These are phyloP conservation scores for Neonectria coccinea DNA, from an alignment of 2,329 filamentous ascomycete species.

Conservation along the genomic window DNA sequence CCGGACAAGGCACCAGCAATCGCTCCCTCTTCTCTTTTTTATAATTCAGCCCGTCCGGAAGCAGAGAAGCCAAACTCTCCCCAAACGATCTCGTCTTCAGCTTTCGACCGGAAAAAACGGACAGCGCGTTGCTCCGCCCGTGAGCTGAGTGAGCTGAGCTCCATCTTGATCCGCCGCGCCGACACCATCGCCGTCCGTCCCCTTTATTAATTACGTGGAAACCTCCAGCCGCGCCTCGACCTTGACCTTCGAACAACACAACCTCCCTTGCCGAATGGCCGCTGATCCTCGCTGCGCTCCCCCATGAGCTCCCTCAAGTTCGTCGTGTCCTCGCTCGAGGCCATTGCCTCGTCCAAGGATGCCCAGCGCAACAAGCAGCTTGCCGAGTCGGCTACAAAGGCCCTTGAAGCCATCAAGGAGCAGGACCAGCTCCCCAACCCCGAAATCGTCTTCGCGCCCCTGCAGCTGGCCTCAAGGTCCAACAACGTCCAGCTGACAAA, in stretches of 20 bases:
- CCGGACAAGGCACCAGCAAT: constrained; percentile 29
- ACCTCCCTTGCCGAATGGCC: constrained; percentile 57
- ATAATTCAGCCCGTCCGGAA: constrained; percentile 18
- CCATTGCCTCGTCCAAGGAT: constrained; percentile 91
- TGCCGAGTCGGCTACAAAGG: constrained; percentile 82
- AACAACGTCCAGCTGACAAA: constrained; percentile 88
- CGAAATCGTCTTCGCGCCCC: constrained; percentile 89
- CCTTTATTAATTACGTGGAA: constrained; percentile 30
- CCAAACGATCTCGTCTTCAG: background rate
- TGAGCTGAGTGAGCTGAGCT: constrained; percentile 29
- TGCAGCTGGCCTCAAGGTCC: constrained; percentile 90
- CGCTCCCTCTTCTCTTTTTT: constrained; percentile 17
- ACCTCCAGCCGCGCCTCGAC: constrained; percentile 15
- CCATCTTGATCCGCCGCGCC: constrained; percentile 26
- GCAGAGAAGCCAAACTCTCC: constrained; percentile 8
- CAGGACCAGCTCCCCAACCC: constrained; percentile 87
- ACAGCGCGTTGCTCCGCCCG: constrained; percentile 23
- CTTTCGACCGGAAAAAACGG: background rate
- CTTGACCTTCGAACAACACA: constrained; percentile 20
- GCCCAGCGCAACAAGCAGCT: constrained; percentile 88
- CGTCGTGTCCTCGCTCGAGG: constrained; percentile 91
- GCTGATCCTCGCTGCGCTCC: constrained; percentile 58
- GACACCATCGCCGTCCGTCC: constrained; percentile 24
- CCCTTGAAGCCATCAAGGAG: constrained; percentile 87
- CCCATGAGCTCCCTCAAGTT: constrained; percentile 96